Evolutionary conservation across 2,329 filamentous ascomycete species (phyloP).

Genomic region (Periconia sp.): DNA sequence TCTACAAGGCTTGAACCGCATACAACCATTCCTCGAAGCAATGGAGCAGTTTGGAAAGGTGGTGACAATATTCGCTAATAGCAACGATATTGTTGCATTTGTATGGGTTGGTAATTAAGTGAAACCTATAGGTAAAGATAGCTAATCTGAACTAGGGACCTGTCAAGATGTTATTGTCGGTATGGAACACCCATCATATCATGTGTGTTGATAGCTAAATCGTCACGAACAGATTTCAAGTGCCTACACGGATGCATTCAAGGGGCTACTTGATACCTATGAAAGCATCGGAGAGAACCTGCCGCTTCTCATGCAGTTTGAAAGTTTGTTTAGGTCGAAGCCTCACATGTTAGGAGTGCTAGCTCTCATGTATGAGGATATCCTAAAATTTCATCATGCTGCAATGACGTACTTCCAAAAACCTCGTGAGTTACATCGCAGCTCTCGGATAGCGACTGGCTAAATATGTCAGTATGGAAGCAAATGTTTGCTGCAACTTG

Average conservation of each 20-base stretch:
- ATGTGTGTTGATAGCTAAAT: too few relatives aligned
- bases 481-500: not conserved
- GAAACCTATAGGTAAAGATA: not conserved
- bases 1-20: constrained; percentile 20
- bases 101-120: constrained; percentile 28
- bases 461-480: not conserved
- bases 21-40: constrained; percentile 29
- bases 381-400: not conserved
- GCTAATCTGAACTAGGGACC: constrained; percentile 10
- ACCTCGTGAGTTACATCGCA: not conserved
- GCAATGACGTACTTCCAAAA: not conserved
- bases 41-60: constrained; percentile 30
- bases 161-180: constrained; percentile 7
- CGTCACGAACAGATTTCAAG: not conserved
- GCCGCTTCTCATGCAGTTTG: not conserved
- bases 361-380: not conserved
- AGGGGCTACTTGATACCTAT: not conserved
- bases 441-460: too few relatives aligned
- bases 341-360: not conserved
- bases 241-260: not conserved
- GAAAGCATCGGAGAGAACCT: not conserved
- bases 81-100: constrained; percentile 23
- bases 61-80: constrained; percentile 22
- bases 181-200: constrained; percentile 6
- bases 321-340: not conserved